Base-by-base conservation (phyloP, 2,329 filamentous ascomycete genomes). In the Dichotomopilus funicola region DNA sequence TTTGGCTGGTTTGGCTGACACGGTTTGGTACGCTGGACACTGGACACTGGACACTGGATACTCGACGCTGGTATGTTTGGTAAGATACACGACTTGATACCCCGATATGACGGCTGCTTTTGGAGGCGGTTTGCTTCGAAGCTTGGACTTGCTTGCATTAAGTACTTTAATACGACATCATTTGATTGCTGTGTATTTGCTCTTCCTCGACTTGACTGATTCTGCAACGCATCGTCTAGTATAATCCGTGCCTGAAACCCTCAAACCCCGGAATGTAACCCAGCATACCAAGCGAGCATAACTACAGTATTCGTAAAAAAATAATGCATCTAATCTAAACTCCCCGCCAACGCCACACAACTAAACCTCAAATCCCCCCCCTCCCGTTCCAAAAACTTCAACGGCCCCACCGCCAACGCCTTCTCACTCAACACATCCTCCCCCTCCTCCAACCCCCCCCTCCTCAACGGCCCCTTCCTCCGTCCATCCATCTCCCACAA, bases 341-440 rank as follows among this genome's bases (percentile, higher is more conserved):
- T 71, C 5, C 75, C 75, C 6, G 79, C 80, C 57, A 83, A 62
- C 52, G 79, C 79, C 38, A 83, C 78, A 53, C 78, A 80, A 57
- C 79, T 82, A 63, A 83, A 83, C 55, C 81, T 72, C 71, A 82
- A 67, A 63, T 84, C 81, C 6, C 66, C 78, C 3, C 77, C 78
- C 57, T 78, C 79, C 13, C 78, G 70, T 69, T 79, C 77, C 51
- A 84, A 64, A 61, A 83, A 83, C 70, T 76, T 78, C 42, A 81
- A 65, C 43, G 76, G 75, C 1, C 91, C 91, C 65, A 90, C 70
- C 36, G 84, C 77, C 65, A 96, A 72, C 7, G 89, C 91, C 70
- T 81, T 85, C 55, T 87, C 78, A 68, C 88, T 90, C 63, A 91
- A 69, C 52, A 89, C 83, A 70, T 92, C 87, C 69, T 91, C 87